Percentiles rank a stretch among this genome's conserved stretches.
phyloP scores from a whole-genome alignment of 2,329 filamentous ascomycete species.

The Botrytis fabae region DNA sequence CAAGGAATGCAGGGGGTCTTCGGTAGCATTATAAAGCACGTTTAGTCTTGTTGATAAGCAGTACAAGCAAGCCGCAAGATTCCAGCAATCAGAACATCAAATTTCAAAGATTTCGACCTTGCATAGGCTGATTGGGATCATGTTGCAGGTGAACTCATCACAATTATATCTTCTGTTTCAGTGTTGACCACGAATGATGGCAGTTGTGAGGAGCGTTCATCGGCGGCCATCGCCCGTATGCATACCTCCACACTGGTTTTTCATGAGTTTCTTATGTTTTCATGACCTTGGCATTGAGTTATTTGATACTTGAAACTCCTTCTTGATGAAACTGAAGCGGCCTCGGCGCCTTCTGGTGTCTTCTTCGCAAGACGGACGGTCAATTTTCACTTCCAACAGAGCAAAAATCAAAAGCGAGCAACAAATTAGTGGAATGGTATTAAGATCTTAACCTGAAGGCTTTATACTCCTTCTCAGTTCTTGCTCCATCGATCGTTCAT shows the following conservation, averaged over 20 bases:
- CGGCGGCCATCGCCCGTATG: too few relatives aligned
- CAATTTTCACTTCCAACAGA: neutral
- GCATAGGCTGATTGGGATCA: too few relatives aligned
- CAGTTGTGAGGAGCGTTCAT: too few relatives aligned
- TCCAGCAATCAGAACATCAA: neutral
- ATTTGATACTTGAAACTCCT: neutral
- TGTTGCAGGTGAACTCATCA: too few relatives aligned
- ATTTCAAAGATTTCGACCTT: neutral
- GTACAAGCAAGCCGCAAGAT: neutral
- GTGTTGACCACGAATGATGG: slow-evolving; percentile 51
- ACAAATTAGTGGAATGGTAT: neutral
- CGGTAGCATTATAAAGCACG: neutral
- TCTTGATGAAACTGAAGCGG: neutral
- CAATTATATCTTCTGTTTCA: too few relatives aligned
- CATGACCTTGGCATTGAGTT: neutral
- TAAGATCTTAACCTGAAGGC: too few relatives aligned
- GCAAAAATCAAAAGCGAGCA: neutral
- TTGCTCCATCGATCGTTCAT: too few relatives aligned
- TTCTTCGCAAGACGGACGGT: too few relatives aligned
- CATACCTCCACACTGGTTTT: too few relatives aligned
- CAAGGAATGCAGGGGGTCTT: neutral
- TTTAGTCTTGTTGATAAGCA: neutral
- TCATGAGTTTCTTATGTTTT: too few relatives aligned
- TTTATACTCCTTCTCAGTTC: too few relatives aligned
- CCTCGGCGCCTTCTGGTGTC: neutral